A percentile compares a stretch with the other conserved stretches of the same genome.
phyloP scores from a whole-genome alignment of 331 rosid genomes.

The Erythrophleum ivorense region DNA sequence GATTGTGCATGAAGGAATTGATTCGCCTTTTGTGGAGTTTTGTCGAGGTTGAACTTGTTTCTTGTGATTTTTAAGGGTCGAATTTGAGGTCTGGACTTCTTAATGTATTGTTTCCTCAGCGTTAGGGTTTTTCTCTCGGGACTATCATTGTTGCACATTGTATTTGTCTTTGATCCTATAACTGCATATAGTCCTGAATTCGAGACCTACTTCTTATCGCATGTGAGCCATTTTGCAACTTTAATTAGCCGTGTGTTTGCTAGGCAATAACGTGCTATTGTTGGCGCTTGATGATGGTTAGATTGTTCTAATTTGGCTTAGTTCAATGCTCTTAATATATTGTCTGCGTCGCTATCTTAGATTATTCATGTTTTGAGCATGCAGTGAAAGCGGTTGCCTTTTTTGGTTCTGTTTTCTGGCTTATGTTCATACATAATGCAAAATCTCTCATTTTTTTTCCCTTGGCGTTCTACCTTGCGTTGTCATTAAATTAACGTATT shows the following conservation, averaged over 20 bases:
- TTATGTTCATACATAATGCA: not conserved
- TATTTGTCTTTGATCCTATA: not conserved
- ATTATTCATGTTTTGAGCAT: not conserved
- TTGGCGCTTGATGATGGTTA: not conserved
- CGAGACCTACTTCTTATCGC: not conserved
- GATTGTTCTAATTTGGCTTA: not conserved
- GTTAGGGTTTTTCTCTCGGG: conserved; percentile 28
- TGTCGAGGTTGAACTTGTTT: conserved; percentile 4
- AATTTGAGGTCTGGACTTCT: conserved; percentile 11
- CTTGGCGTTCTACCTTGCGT: not conserved
- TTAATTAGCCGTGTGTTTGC: not conserved
- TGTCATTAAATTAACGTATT: not conserved
- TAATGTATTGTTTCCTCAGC: not conserved
- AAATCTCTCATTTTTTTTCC: not conserved
- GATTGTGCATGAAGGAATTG: conserved; percentile 4
- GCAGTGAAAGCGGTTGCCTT: not conserved
- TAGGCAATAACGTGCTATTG: too few relatives aligned
- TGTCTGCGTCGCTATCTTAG: not conserved
- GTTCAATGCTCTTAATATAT: not conserved
- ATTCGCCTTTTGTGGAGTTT: not conserved
- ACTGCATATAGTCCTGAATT: not conserved
- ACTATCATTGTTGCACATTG: not conserved
- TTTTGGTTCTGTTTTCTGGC: not conserved
- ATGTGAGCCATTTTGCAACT: not conserved
- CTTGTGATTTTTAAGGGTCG: not conserved